phyloP scores from a whole-genome alignment of 2,329 filamentous ascomycete species.

The Aspergillus sp. region DNA sequence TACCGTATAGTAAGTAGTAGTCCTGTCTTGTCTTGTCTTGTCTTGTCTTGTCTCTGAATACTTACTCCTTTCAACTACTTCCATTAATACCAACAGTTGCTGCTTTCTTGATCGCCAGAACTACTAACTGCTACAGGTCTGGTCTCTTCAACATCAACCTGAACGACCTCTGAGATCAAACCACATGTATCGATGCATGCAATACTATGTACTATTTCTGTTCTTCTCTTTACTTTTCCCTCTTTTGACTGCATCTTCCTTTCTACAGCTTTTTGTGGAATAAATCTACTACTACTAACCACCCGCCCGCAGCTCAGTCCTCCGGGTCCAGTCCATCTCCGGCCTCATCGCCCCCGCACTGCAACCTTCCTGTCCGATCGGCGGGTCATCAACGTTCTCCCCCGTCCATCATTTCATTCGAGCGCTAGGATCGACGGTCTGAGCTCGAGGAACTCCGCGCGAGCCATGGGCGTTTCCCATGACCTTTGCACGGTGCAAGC shows the following conservation, averaged over 20 bases:
- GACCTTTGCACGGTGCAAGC: not conserved
- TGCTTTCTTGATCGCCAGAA: no score
- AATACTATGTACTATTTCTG: no score
- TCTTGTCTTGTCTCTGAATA: no score
- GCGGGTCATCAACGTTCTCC: not conserved
- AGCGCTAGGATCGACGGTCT: not conserved
- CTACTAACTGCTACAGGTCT: no score
- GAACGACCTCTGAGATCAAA: no score
- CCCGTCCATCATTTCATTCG: not conserved
- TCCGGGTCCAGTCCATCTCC: not conserved
- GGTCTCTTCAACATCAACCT: no score
- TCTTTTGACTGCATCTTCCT: not conserved
- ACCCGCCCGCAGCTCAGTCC: not conserved
- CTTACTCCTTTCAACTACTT: no score
- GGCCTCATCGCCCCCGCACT: constrained; percentile 1
- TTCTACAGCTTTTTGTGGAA: not conserved
- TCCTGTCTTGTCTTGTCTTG: no score
- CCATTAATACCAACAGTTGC: no score
- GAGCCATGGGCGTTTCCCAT: not conserved
- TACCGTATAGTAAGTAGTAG: no score
- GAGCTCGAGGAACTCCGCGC: not conserved
- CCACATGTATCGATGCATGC: no score
- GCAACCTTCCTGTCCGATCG: not conserved
- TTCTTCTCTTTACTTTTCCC: not conserved
- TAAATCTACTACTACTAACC: no score